A percentile compares a stretch with the other conserved stretches of the same genome.
phyloP scores from a whole-genome alignment of 495 filamentous ascomycete genomes.

The Trichoderma orchidacearum region DNA sequence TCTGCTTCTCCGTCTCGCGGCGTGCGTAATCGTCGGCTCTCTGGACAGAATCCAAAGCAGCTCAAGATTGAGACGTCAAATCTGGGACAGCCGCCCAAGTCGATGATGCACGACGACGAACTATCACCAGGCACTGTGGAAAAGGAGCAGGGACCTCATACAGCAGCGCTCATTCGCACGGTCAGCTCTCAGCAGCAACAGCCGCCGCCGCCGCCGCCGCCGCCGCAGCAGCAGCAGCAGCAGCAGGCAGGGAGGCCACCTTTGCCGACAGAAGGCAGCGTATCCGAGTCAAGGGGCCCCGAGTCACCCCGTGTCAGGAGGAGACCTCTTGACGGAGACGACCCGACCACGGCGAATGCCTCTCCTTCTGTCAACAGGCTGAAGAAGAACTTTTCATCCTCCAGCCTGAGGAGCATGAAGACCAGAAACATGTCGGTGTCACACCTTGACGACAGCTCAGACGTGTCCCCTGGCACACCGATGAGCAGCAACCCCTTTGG shows the following conservation, averaged over 20 bases:
- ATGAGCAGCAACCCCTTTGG: slow-evolving; percentile 50
- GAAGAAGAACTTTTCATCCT: slow-evolving; percentile 68
- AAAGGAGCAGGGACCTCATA: not conserved
- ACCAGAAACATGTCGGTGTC: slow-evolving; percentile 65
- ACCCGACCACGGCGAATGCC: not conserved
- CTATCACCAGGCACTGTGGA: not conserved
- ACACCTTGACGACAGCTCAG: slow-evolving; percentile 49
- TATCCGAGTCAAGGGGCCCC: not conserved
- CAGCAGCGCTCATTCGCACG: not conserved
- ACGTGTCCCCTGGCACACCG: slow-evolving; percentile 62
- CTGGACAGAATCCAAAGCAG: slow-evolving; percentile 62
- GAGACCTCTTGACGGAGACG: not conserved
- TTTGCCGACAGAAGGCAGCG: not conserved
- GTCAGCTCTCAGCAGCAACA: not conserved
- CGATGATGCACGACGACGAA: not conserved
- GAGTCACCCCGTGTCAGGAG: not conserved
- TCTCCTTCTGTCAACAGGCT: slow-evolving; percentile 17
- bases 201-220: too few species aligned
- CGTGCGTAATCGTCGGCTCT: slow-evolving; percentile 70
- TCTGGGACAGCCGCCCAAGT: slow-evolving; percentile 17
- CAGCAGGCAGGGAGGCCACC: not conserved
- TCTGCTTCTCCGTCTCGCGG: slow-evolving; percentile 32
- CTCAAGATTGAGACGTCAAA: slow-evolving; percentile 79
- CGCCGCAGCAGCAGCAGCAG: too few species aligned
- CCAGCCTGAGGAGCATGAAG: slow-evolving; percentile 57